Evolutionary conservation across 495 filamentous ascomycete species (phyloP).

Genomic region (Penicillium lividum): DNA sequence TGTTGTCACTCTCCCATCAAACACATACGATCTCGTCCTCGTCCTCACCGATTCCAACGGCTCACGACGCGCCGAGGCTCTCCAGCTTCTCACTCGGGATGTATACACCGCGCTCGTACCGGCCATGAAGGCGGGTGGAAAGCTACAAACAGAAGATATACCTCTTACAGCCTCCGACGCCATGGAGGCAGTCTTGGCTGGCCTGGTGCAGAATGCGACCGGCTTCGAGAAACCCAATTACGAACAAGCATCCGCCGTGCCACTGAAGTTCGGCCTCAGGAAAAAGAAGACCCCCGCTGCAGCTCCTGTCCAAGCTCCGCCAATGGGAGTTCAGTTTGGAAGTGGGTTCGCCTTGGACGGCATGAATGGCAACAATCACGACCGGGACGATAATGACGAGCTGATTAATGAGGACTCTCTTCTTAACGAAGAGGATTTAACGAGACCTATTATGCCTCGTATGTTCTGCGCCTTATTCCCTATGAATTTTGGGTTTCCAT

Average conservation of each 20-base stretch:
- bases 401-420: slow-evolving; percentile 89
- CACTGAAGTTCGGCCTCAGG: slow-evolving; percentile 68
- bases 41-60: slow-evolving; percentile 78
- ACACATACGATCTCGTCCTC: slow-evolving; percentile 81
- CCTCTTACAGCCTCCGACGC: slow-evolving; percentile 47
- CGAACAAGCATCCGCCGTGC: slow-evolving; percentile 62
- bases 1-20: slow-evolving; percentile 71
- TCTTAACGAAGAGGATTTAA: slow-evolving; percentile 78
- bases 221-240: slow-evolving; percentile 75
- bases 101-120: slow-evolving; percentile 67
- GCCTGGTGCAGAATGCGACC: slow-evolving; percentile 62
- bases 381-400: slow-evolving; percentile 66
- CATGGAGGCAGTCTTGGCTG: slow-evolving; percentile 78
- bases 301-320: slow-evolving; percentile 14
- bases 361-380: slow-evolving; percentile 35
- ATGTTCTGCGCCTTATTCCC: slow-evolving; percentile 36
- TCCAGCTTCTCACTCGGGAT: slow-evolving; percentile 62
- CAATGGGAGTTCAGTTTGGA: slow-evolving; percentile 32
- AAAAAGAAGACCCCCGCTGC: slow-evolving; percentile 54
- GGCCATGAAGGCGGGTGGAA: slow-evolving; percentile 70
- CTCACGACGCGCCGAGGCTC: slow-evolving; percentile 56
- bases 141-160: slow-evolving; percentile 68
- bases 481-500: not conserved
- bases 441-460: slow-evolving; percentile 73
- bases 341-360: slow-evolving; percentile 51